Evolutionary conservation across 306 rosid species (phyloP).

Genomic region (Castanea mollissima): DNA sequence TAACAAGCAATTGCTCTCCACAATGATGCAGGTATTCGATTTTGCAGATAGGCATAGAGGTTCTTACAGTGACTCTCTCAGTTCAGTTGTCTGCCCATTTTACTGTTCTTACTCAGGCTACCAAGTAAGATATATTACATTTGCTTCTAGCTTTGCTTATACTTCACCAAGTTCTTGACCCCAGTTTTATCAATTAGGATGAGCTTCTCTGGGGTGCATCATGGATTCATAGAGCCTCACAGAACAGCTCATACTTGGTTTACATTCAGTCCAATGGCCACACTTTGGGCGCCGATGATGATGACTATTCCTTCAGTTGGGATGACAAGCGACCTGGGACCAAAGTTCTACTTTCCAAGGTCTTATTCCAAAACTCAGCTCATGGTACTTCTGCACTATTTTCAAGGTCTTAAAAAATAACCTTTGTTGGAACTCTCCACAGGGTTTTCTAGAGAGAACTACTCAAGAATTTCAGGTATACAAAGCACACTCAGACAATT

Average conservation of each 20-base stretch:
- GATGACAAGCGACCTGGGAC: slow-evolving; percentile 90
- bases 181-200: slow-evolving; percentile 45
- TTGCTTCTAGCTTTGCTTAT: not conserved
- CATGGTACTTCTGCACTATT: not conserved
- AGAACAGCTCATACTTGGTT: slow-evolving; percentile 40
- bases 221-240: slow-evolving; percentile 80
- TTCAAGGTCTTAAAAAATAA: not conserved
- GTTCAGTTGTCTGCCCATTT: slow-evolving; percentile 78
- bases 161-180: not conserved
- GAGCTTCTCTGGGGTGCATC: slow-evolving; percentile 97
- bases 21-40: slow-evolving; percentile 52
- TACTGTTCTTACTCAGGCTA: slow-evolving; percentile 91
- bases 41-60: slow-evolving; percentile 85
- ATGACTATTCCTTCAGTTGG: slow-evolving; percentile 76
- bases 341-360: slow-evolving; percentile 83
- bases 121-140: slow-evolving; percentile 43
- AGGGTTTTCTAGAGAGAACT: slow-evolving; percentile 62
- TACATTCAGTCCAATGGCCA: slow-evolving; percentile 83
- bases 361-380: not conserved
- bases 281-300: slow-evolving; percentile 74
- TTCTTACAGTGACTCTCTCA: slow-evolving; percentile 72
- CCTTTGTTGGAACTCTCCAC: slow-evolving; percentile 6
- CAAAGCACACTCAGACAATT: slow-evolving; percentile 77
- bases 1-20: not conserved
- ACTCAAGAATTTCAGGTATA: slow-evolving; percentile 54